These are phyloP conservation scores for Candida sphagnicola DNA, from an alignment of 805 yeast species.

Conservation along the genomic window DNA sequence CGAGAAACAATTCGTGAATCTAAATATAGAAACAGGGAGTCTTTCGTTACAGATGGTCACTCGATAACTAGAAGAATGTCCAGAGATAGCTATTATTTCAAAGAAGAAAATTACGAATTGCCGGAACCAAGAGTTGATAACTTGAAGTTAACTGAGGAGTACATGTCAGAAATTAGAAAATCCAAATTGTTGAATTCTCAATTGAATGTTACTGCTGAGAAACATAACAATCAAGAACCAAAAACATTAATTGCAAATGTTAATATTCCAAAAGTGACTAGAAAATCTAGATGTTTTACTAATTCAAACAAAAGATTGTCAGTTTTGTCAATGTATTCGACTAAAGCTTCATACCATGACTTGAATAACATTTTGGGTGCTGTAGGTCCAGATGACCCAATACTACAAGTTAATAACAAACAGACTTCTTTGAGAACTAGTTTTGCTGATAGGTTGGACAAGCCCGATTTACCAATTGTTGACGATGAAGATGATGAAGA, in stretches of 20 bases:
- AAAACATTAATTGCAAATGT: constrained; percentile 56
- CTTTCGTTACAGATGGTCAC: constrained; percentile 18
- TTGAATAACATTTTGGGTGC: constrained; percentile 39
- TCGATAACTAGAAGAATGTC: constrained; percentile 12
- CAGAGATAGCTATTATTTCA: constrained; percentile 15
- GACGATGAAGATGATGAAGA: constrained; percentile 29
- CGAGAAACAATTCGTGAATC: neutral
- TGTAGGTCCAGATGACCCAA: constrained; percentile 19
- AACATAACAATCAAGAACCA: constrained; percentile 34
- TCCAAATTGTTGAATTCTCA: constrained; percentile 43
- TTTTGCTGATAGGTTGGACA: constrained; percentile 39
- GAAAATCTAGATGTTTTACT: constrained; percentile 61
- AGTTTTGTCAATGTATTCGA: constrained; percentile 68
- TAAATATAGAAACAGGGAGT: constrained; percentile 4
- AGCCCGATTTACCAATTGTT: constrained; percentile 27
- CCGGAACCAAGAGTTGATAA: constrained; percentile 35
- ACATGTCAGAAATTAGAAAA: constrained; percentile 41
- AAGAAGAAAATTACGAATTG: constrained; percentile 23
- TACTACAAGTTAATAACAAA: constrained; percentile 5
- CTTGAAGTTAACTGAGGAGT: constrained; percentile 39
- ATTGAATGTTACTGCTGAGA: constrained; percentile 22
- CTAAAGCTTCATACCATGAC: constrained; percentile 61
- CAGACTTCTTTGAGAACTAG: constrained; percentile 34
- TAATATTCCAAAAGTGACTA: constrained; percentile 65
- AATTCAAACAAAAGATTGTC: constrained; percentile 64